Evolutionary conservation across 2,329 filamentous ascomycete species (phyloP).

Genomic region (Colletotrichum lindemuthianum): DNA sequence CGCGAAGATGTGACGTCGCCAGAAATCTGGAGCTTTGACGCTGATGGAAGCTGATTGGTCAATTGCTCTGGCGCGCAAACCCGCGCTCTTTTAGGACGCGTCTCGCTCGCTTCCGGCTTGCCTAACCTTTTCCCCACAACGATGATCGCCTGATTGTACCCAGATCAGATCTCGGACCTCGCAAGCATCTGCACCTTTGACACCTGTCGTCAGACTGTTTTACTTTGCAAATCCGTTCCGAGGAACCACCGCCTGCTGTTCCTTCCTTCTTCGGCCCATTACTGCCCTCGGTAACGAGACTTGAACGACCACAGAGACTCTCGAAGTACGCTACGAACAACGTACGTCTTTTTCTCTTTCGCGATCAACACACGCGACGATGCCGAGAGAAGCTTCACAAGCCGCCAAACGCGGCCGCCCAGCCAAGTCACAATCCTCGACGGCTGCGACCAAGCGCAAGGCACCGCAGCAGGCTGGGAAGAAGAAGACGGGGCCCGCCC

Average conservation of each 20-base stretch:
- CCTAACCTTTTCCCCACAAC: conserved; percentile 12
- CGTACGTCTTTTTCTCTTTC: not conserved
- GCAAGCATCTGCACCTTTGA: conserved; percentile 19
- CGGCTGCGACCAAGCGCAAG: conserved; percentile 25
- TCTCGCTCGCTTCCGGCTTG: conserved; percentile 21
- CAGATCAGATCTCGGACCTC: conserved; percentile 31
- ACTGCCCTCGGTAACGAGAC: not conserved
- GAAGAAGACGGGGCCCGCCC: conserved; percentile 39
- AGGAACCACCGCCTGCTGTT: not conserved
- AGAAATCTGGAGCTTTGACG: not conserved
- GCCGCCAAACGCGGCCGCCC: conserved; percentile 49
- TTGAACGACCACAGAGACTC: not conserved
- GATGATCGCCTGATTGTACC: conserved; percentile 30
- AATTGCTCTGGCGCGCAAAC: conserved; percentile 4
- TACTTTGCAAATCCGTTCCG: not conserved
- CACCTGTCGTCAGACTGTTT: conserved; percentile 6
- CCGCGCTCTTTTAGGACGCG: conserved; percentile 21
- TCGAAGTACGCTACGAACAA: too few relatives aligned
- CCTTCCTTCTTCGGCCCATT: not conserved
- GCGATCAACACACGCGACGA: conserved; percentile 28
- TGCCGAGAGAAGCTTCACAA: conserved; percentile 52
- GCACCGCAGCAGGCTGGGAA: conserved; percentile 40
- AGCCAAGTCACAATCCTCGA: conserved; percentile 34
- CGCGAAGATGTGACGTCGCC: too few relatives aligned
- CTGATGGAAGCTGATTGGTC: conserved; percentile 17